phyloP scores from a whole-genome alignment of 495 filamentous ascomycete genomes.

The Penicillium riverlandense region DNA sequence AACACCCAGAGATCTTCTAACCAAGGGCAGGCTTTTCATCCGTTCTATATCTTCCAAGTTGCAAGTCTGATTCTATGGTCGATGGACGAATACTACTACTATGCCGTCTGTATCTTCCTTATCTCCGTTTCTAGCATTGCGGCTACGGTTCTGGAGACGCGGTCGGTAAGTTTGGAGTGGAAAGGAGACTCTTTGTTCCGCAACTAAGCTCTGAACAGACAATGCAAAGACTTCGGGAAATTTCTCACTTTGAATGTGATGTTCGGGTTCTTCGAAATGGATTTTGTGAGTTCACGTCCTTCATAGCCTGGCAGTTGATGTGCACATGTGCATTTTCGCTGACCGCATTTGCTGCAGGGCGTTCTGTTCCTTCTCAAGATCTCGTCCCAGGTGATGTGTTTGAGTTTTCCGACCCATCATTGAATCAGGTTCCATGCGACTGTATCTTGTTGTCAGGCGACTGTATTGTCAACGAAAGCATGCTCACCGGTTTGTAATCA shows the following conservation, averaged over 20 bases:
- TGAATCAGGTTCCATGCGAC: conserved; percentile 90
- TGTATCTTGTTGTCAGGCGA: conserved; percentile 88
- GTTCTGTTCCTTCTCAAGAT: conserved; percentile 76
- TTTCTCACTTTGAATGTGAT: conserved; percentile 92
- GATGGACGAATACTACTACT: conserved; percentile 93
- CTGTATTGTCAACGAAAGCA: conserved; percentile 98
- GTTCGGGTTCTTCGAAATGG: conserved; percentile 88
- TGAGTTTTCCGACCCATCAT: conserved; percentile 91
- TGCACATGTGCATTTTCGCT: no score
- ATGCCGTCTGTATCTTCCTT: conserved; percentile 89
- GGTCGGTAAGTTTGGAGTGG: conserved; percentile 48
- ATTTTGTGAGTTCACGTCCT: conserved; percentile 61
- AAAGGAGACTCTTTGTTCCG: conserved; percentile 6
- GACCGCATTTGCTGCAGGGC: conserved; percentile 47
- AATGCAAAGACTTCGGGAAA: conserved; percentile 83
- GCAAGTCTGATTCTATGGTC: conserved; percentile 94
- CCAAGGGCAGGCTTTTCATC: conserved; percentile 69
- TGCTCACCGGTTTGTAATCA: conserved; percentile 70
- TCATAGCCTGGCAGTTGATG: no score
- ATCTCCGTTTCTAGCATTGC: conserved; percentile 91
- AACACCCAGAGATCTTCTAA: conserved; percentile 9
- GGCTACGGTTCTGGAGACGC: conserved; percentile 84
- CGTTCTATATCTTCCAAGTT: conserved; percentile 97
- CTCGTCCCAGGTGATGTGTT: conserved; percentile 96
- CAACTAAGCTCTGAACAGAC: conserved; percentile 47